Percentiles rank a stretch among this genome's conserved stretches.
Evolutionary conservation across 1,284 basidiomycete species (phyloP).

Genomic region (Tilletia horrida): DNA sequence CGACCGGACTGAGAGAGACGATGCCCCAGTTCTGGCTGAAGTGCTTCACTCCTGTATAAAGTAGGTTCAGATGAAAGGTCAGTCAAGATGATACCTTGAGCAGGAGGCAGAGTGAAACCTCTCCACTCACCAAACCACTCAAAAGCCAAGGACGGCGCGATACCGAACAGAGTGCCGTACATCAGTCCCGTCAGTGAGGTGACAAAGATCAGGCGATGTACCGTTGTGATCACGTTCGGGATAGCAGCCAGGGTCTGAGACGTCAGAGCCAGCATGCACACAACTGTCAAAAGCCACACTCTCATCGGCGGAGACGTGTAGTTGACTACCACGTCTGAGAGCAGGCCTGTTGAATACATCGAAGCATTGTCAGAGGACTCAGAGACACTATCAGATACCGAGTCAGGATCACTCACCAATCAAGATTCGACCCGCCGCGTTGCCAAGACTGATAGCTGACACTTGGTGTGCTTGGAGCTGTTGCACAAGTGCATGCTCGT

Average conservation of each 20-base stretch:
- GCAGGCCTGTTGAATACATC: background rate
- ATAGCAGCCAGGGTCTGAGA: conserved; percentile 47
- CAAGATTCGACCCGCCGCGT: conserved; percentile 73
- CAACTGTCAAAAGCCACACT: conserved; percentile 45
- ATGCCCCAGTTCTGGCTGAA: conserved; percentile 84
- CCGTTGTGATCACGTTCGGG: conserved; percentile 60
- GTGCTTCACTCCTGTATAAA: conserved; percentile 61
- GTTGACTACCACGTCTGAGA: conserved; percentile 15
- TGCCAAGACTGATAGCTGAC: conserved; percentile 76
- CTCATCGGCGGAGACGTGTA: conserved; percentile 8
- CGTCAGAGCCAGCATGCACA: conserved; percentile 39
- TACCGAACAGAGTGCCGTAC: conserved; percentile 75
- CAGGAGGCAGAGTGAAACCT: background rate
- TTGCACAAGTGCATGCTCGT: conserved; percentile 60
- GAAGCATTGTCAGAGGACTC: background rate
- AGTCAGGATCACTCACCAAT: conserved; percentile 65
- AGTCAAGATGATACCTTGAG: background rate
- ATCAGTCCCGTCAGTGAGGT: conserved; percentile 70
- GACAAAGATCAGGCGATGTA: conserved; percentile 70
- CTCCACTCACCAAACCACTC: conserved; percentile 72
- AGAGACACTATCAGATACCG: background rate
- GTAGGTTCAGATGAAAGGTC: background rate
- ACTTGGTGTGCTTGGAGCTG: conserved; percentile 69
- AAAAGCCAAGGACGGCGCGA: conserved; percentile 71
- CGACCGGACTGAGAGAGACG: conserved; percentile 69